phyloP scores from a whole-genome alignment of 106 monocot genomes.

The Hemerocallis citrina region DNA sequence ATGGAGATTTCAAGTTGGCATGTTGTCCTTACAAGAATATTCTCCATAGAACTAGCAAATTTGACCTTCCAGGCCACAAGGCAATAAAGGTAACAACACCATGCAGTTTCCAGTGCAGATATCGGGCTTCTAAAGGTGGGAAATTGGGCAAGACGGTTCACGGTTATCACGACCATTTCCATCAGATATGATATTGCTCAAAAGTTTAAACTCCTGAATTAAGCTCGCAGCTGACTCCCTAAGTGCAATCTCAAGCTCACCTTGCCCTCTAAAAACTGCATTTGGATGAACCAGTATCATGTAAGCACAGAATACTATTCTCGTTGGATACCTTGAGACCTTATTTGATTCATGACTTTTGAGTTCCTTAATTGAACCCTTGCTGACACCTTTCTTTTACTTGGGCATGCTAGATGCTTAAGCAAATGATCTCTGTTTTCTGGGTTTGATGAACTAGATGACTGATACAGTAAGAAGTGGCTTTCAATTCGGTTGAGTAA shows the following conservation, averaged over 20 bases:
- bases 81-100: slow-evolving; percentile 66
- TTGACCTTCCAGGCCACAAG: slow-evolving; percentile 95
- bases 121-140: slow-evolving; percentile 53
- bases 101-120: slow-evolving; percentile 56
- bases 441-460: slow-evolving; percentile 17
- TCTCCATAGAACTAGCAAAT: slow-evolving; percentile 72
- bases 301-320: slow-evolving; percentile 80
- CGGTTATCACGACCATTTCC: slow-evolving; percentile 13
- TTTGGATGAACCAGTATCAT: slow-evolving; percentile 89
- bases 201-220: slow-evolving; percentile 52
- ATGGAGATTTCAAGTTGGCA: slow-evolving; percentile 91
- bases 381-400: slow-evolving; percentile 35
- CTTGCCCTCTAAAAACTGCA: slow-evolving; percentile 80
- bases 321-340: slow-evolving; percentile 57
- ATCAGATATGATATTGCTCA: slow-evolving; percentile 45
- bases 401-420: slow-evolving; percentile 60
- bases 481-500: slow-evolving; percentile 70
- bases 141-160: neutral
- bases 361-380: neutral
- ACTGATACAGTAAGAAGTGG: slow-evolving; percentile 41
- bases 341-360: slow-evolving; percentile 20
- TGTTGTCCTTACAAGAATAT: slow-evolving; percentile 86
- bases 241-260: slow-evolving; percentile 51
- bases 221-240: slow-evolving; percentile 47
- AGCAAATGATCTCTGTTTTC: slow-evolving; percentile 85